These are phyloP conservation scores for Fonsecaea monophora DNA, from an alignment of 2,329 filamentous ascomycete species.

Conservation along the genomic window DNA sequence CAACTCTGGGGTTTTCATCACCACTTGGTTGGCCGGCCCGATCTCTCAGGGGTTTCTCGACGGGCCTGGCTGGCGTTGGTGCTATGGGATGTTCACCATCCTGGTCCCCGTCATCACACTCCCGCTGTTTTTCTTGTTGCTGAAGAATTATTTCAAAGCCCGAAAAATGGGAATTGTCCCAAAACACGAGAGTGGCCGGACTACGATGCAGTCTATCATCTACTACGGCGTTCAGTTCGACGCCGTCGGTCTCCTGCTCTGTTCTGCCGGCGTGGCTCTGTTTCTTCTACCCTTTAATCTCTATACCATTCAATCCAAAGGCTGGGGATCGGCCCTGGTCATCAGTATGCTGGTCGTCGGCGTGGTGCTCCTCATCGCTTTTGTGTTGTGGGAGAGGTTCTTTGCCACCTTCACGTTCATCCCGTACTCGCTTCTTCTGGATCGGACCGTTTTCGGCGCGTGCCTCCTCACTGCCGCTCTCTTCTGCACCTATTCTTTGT, in stretches of 20 bases:
- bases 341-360: constrained; percentile 62
- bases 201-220: constrained; percentile 51
- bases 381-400: constrained; percentile 62
- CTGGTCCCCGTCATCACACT: constrained; percentile 26
- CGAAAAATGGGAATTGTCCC: constrained; percentile 58
- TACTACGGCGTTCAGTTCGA: constrained; percentile 67
- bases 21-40: constrained; percentile 32
- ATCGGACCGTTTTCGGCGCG: constrained; percentile 34
- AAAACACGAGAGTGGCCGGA: constrained; percentile 53
- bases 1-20: constrained; percentile 41
- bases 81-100: constrained; percentile 40
- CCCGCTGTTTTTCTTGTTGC: constrained; percentile 55
- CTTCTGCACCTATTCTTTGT: constrained; percentile 42
- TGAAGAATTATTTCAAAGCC: constrained; percentile 67
- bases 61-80: constrained; percentile 37
- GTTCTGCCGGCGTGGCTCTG: constrained; percentile 65
- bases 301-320: constrained; percentile 45
- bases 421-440: constrained; percentile 54
- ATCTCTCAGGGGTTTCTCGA: constrained; percentile 34
- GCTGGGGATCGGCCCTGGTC: constrained; percentile 55
- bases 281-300: constrained; percentile 71
- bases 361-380: constrained; percentile 58
- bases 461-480: constrained; percentile 30
- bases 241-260: constrained; percentile 64
- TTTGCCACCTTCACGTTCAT: constrained; percentile 58